phyloP scores from a whole-genome alignment of 768 basidiomycete species.

The Boletales sp. region DNA sequence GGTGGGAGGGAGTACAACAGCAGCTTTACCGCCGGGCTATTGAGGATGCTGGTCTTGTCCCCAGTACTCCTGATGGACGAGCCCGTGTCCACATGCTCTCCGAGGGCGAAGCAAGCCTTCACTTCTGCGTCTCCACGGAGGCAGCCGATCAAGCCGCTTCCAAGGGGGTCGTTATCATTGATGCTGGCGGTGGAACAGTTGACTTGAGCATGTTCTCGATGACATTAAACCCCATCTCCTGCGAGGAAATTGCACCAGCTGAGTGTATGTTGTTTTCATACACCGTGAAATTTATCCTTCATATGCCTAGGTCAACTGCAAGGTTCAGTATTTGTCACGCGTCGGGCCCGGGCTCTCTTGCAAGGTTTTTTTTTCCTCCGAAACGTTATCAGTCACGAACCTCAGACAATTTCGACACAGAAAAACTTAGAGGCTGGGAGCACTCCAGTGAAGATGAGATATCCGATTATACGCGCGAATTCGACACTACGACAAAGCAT shows the following conservation, averaged over 20 bases:
- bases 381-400: background rate
- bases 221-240: constrained; percentile 15
- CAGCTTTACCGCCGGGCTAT: constrained; percentile 20
- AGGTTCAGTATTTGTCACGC: constrained; percentile 46
- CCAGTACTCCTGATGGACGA: constrained; percentile 1
- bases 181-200: constrained; percentile 37
- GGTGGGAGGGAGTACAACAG: constrained; percentile 26
- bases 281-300: background rate
- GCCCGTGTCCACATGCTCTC: constrained; percentile 18
- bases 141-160: constrained; percentile 16
- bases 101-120: constrained; percentile 23
- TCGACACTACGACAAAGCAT: constrained; percentile 1
- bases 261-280: constrained; percentile 17
- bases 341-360: constrained; percentile 35
- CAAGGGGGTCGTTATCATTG: constrained; percentile 38
- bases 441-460: constrained; percentile 3
- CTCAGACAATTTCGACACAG: background rate
- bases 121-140: constrained; percentile 36
- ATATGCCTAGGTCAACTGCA: constrained; percentile 36
- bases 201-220: constrained; percentile 36
- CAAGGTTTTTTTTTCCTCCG: constrained; percentile 21
- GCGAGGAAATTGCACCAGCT: constrained; percentile 33
- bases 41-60: constrained; percentile 21
- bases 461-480: background rate
- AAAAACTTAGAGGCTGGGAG: constrained; percentile 3